Evolutionary conservation across 129 eudicot species (phyloP), one percentile per base, ranked within the genome.

Genomic region (Artemisia annua): DNA sequence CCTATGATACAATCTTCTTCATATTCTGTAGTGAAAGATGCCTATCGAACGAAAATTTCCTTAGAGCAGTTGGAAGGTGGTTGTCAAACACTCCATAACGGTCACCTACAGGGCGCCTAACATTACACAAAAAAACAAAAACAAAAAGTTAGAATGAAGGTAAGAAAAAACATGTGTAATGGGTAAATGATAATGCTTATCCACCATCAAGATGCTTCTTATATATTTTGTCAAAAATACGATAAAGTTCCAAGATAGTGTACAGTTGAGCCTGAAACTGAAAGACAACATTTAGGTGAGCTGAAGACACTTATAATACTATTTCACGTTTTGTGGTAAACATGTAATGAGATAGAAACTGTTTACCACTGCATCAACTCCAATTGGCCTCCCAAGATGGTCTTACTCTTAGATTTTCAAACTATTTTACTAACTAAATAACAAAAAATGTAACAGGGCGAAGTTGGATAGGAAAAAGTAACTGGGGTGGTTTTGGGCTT

Each of bases 41-140:
- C 50, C 83, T 82, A 68, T 87, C 91, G 15, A 87, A 62, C 20
- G 91, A 88, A 68, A 87, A 81, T 70, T 83, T 83, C 71, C 72
- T 75, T 43, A 87, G 72, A 63, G 91, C 88, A 73, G 84, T 81
- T 26, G 91, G 91, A 54, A 87, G 91, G 70, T 87, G 91, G 78
- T 87, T 67, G 75, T 87, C 88, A 54, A 87, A 87, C 49, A 87
- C 71, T 66, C 80, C 86, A 69, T 81, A 87, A 70, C 86, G 72
- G 69, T 78, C 91, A 71, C 88, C 91, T 75, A 88, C 91, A 18
- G 91, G 86, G 19, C 88, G 82, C 53, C 91, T 87, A 70, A 69
- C 26, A 76, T 71, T 10, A 2, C 55, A 20, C 19, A 44, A 8
- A 65, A 39, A 49, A 9, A n/a, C 68, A 30, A 7, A 10, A 48